Percentiles rank a stretch among this genome's conserved stretches.
Evolutionary conservation across 2,329 filamentous ascomycete species (phyloP).

Genomic region (Fusarium subtropicale): DNA sequence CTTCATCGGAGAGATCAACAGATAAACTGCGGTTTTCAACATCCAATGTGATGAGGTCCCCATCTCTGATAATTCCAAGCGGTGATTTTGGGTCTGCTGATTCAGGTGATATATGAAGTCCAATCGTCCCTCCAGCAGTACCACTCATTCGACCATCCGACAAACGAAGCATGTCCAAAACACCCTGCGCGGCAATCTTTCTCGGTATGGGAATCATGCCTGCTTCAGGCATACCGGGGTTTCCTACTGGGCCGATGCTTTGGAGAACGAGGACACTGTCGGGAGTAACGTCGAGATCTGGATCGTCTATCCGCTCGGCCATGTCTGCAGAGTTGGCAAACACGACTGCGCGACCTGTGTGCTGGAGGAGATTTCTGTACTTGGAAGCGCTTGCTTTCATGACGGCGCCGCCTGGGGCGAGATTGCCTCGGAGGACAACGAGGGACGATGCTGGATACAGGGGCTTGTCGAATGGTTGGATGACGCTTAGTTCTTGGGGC

Average conservation of each 20-base stretch:
- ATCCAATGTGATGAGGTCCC: conserved; percentile 84
- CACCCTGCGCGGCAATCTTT: conserved; percentile 78
- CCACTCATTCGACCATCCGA: conserved; percentile 91
- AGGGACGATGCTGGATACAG: conserved; percentile 84
- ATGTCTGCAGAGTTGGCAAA: conserved; percentile 85
- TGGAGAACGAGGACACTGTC: conserved; percentile 81
- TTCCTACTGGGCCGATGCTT: conserved; percentile 89
- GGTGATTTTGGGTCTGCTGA: conserved; percentile 80
- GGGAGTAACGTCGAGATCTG: conserved; percentile 69
- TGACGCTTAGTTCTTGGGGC: conserved; percentile 56
- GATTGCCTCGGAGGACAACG: conserved; percentile 84
- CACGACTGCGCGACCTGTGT: conserved; percentile 64
- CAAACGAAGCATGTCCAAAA: conserved; percentile 83
- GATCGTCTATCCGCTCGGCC: conserved; percentile 68
- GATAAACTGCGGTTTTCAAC: conserved; percentile 71
- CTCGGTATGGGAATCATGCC: conserved; percentile 73
- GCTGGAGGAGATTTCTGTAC: conserved; percentile 68
- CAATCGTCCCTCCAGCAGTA: conserved; percentile 89
- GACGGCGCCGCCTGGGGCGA: conserved; percentile 84
- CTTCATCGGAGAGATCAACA: conserved; percentile 73
- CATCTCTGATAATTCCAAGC: conserved; percentile 79
- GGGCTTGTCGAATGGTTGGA: conserved; percentile 72
- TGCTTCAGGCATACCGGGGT: conserved; percentile 94
- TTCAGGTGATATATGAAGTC: conserved; percentile 88
- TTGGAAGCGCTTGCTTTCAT: conserved; percentile 91